Evolutionary conservation across 2,329 filamentous ascomycete species (phyloP).

Genomic region (Neofusicoccum laricinum): DNA sequence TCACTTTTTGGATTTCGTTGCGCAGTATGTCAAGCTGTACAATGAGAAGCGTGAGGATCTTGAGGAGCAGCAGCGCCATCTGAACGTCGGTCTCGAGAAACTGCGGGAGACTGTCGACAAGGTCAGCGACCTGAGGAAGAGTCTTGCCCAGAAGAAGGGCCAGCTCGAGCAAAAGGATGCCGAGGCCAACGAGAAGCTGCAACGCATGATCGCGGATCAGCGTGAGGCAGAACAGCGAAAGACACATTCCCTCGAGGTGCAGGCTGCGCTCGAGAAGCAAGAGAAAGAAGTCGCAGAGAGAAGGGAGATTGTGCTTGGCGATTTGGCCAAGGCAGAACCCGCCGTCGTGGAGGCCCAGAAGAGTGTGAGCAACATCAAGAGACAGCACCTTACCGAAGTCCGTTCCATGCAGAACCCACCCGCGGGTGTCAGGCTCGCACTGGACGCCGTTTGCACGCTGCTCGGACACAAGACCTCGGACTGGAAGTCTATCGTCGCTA

Average conservation of each 20-base stretch:
- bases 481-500: slow-evolving; percentile 87
- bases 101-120: slow-evolving; percentile 95
- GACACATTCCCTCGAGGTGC: slow-evolving; percentile 81
- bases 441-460: slow-evolving; percentile 94
- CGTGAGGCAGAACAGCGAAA: slow-evolving; percentile 91
- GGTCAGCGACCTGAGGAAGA: slow-evolving; percentile 85
- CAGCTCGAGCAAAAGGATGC: slow-evolving; percentile 91
- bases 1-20: slow-evolving; percentile 97
- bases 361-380: slow-evolving; percentile 98
- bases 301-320: slow-evolving; percentile 78
- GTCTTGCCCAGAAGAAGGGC: slow-evolving; percentile 88
- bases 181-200: slow-evolving; percentile 95
- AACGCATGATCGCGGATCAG: slow-evolving; percentile 96
- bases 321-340: slow-evolving; percentile 87
- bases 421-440: slow-evolving; percentile 80
- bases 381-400: slow-evolving; percentile 94
- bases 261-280: slow-evolving; percentile 81
- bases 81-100: slow-evolving; percentile 98
- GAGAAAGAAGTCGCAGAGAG: slow-evolving; percentile 82
- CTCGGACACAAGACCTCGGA: slow-evolving; percentile 80
- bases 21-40: slow-evolving; percentile 95
- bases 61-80: slow-evolving; percentile 95
- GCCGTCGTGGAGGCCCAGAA: slow-evolving; percentile 90
- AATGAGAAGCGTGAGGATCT: slow-evolving; percentile 98
- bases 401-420: slow-evolving; percentile 95